phyloP scores from a whole-genome alignment of 148 eudicot species.

The Talinum fruticosum region DNA sequence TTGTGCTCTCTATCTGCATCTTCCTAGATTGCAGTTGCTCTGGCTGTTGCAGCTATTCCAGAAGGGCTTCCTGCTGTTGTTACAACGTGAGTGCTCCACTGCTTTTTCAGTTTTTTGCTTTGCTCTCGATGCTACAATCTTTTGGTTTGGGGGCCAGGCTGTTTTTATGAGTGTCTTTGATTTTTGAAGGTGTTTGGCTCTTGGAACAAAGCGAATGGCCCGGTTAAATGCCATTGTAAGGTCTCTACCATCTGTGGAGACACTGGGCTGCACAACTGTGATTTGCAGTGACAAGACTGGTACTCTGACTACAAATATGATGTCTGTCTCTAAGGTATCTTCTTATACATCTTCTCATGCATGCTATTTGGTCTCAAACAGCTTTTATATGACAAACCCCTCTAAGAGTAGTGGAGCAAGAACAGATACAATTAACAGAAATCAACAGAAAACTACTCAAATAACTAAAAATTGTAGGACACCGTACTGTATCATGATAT shows the following conservation, averaged over 20 bases:
- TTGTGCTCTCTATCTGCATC: background rate
- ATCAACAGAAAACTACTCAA: too few relatives aligned
- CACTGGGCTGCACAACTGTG: conserved; percentile 97
- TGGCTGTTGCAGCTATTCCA: conserved; percentile 94
- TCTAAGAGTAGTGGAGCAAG: background rate
- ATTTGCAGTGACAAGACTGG: conserved; percentile 99
- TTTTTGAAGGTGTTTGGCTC: conserved; percentile 82
- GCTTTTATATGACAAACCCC: background rate
- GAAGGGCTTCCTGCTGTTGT: conserved; percentile 98
- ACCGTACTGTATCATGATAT: background rate
- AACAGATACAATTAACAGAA: background rate
- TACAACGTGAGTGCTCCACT: conserved; percentile 60
- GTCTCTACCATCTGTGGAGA: conserved; percentile 97
- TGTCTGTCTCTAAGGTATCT: conserved; percentile 94
- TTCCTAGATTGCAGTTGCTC: conserved; percentile 79
- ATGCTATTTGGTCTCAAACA: background rate
- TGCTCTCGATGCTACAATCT: background rate
- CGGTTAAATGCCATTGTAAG: conserved; percentile 96
- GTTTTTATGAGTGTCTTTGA: conserved; percentile 11
- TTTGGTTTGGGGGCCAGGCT: conserved; percentile 5
- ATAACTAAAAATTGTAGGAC: background rate
- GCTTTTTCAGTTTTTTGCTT: conserved; percentile 7
- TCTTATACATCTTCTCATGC: background rate
- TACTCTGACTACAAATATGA: conserved; percentile 97
- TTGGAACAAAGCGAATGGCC: conserved; percentile 99